Evolutionary conservation across 306 rosid genomes (phyloP).

Genomic region (Cucurbita argyrosperma): DNA sequence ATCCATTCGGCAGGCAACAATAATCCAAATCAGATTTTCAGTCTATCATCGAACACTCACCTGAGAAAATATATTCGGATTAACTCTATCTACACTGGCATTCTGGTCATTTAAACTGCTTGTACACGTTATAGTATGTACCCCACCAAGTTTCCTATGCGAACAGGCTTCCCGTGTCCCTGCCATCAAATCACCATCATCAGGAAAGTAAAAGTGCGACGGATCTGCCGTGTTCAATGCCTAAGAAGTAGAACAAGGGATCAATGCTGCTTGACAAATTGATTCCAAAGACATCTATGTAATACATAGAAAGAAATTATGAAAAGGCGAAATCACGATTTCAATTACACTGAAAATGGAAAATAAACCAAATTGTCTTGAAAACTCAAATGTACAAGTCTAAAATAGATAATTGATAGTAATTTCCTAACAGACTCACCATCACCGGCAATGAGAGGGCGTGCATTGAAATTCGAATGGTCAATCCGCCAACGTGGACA

Average conservation of each 20-base stretch:
- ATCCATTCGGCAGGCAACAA: background rate
- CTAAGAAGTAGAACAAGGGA: background rate
- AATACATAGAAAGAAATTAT: background rate
- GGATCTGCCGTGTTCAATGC: background rate
- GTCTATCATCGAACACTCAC: constrained; percentile 26
- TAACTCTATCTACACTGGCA: constrained; percentile 11
- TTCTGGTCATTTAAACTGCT: constrained; percentile 24
- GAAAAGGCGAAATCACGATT: background rate
- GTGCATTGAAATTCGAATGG: constrained; percentile 23
- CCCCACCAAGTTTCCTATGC: constrained; percentile 21
- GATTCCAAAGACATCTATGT: background rate
- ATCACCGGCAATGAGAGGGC: constrained; percentile 13
- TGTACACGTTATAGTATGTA: constrained; percentile 19
- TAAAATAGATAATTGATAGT: background rate
- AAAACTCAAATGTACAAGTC: background rate
- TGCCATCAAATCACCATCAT: constrained; percentile 18
- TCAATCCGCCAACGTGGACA: constrained; percentile 27
- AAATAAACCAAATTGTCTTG: background rate
- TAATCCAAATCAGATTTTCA: background rate
- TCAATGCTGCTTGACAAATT: background rate
- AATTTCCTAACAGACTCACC: constrained; percentile 24
- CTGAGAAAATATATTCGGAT: constrained; percentile 18
- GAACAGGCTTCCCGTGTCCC: constrained; percentile 38
- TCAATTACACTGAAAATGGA: background rate
- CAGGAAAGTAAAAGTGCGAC: background rate